Base-by-base conservation (phyloP, 495 filamentous ascomycete genomes). In the Aspergillus bertholletiae region DNA sequence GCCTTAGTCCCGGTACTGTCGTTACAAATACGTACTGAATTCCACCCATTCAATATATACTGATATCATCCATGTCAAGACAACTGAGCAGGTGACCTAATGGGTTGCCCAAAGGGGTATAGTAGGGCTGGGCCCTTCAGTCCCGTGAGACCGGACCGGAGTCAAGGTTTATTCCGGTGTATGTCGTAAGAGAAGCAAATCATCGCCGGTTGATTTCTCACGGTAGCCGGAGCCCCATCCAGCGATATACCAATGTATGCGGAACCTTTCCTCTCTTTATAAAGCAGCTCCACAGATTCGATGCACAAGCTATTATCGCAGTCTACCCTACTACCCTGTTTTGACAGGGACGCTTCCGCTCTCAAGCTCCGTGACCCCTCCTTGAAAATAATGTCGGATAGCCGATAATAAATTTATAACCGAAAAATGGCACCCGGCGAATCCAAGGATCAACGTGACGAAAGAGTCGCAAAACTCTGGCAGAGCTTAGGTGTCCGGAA, bases 381-480 rank as follows among this genome's bases (percentile, higher is more conserved):
- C 49, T 46, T 43, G 56, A 54, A 60, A 71, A 75, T 61, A 61
- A 74, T 76, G 73, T 65, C 68, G 69, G 64, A 53, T 65, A 57
- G 56, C 61, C 63, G 66, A 66, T 76, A 72, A 68, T 66, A 65
- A 69, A 62, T 24, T 7, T 40, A 51, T 55, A 55, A 61, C 60
- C 61, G 60, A 76, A 43, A 64, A 49, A 78, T 78, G 75, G 67
- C 69, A 58, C 57, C 68, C 73, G 74, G 73, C 57, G 86, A 90
- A 71, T 84, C 82, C 53, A 82, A 87, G 65, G 83, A 84, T 64
- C 77, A 88, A 69, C 83, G 85, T 62, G 88, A 95, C 65, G 78
- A 80, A 65, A 80, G 92, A 60, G 80, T 96, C 58, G 86, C 88
- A 66, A 78, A 81, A 63, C 80, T 97, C 55, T 97, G 92, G 92